phyloP scores from a whole-genome alignment of 441 rosid genomes.

The Erysimum cheiri region DNA sequence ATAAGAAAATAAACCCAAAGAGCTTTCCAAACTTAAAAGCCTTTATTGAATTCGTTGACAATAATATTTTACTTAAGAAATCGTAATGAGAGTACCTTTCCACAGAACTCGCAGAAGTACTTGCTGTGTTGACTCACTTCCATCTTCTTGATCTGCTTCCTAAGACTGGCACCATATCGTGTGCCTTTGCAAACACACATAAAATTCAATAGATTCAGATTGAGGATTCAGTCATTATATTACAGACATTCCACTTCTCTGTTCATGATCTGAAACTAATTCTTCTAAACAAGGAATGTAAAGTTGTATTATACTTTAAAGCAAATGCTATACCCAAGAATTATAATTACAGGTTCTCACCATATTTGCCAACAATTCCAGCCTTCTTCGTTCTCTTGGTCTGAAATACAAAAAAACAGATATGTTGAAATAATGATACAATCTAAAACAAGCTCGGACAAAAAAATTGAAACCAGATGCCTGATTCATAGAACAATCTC shows the following conservation, averaged over 20 bases:
- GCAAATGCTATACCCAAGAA: not conserved
- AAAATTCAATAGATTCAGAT: not conserved
- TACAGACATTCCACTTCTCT: not conserved
- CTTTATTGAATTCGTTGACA: not conserved
- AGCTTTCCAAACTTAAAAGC: not conserved
- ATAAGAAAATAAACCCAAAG: no score
- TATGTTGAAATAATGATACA: not conserved
- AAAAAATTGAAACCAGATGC: not conserved
- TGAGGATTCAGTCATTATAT: not conserved
- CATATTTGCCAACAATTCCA: slow-evolving; percentile 34
- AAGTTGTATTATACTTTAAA: not conserved
- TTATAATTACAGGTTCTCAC: slow-evolving; percentile 4
- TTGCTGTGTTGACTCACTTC: slow-evolving; percentile 84
- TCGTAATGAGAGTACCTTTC: slow-evolving; percentile 56
- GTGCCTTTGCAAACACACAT: slow-evolving; percentile 52
- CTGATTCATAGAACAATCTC: not conserved
- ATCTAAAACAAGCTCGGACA: not conserved
- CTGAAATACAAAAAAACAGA: not conserved
- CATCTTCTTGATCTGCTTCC: slow-evolving; percentile 92
- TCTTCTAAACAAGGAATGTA: not conserved
- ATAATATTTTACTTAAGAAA: not conserved
- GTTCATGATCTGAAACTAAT: slow-evolving; percentile 9
- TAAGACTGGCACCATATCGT: slow-evolving; percentile 83
- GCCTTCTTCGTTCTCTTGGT: slow-evolving; percentile 37
- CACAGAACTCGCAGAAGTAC: slow-evolving; percentile 84